Evolutionary conservation across 768 basidiomycete genomes (phyloP).

Genomic region (Chalciporus piperatus): DNA sequence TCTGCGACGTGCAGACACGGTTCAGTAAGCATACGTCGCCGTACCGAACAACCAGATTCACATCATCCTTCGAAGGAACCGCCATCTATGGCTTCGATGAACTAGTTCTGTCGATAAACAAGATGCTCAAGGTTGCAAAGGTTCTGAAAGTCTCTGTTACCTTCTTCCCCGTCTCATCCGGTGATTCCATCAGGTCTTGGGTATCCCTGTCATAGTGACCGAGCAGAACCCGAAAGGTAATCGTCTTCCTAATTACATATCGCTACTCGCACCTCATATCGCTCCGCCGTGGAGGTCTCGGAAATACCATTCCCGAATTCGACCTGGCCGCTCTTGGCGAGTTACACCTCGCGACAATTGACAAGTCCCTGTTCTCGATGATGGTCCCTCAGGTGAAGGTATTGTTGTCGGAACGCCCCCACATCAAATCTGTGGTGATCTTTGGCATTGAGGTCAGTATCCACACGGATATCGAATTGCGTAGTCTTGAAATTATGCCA

Average conservation of each 20-base stretch:
- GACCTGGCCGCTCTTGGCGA: conserved; percentile 51
- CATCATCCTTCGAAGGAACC: conserved; percentile 33
- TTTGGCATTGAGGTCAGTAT: conserved; percentile 82
- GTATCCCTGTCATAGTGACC: conserved; percentile 73
- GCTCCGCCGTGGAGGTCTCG: conserved; percentile 50
- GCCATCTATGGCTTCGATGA: conserved; percentile 71
- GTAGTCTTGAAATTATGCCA: conserved; percentile 29
- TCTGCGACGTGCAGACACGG: conserved; percentile 81
- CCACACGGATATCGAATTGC: not conserved
- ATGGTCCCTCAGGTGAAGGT: conserved; percentile 60
- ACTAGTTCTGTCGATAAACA: conserved; percentile 66
- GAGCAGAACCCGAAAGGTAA: conserved; percentile 81
- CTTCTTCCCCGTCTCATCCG: not conserved
- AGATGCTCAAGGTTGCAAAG: conserved; percentile 75
- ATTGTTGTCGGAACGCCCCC: conserved; percentile 46
- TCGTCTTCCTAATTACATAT: not conserved
- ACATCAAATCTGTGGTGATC: conserved; percentile 62
- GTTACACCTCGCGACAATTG: conserved; percentile 58
- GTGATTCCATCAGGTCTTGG: conserved; percentile 45
- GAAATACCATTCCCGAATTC: conserved; percentile 63
- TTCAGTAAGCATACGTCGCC: conserved; percentile 51
- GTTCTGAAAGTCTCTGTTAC: conserved; percentile 33
- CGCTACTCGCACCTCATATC: conserved; percentile 5
- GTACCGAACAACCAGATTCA: not conserved
- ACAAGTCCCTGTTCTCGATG: conserved; percentile 89